Evolutionary conservation across 306 rosid species (phyloP).

Genomic region (Cajanus cajan): DNA sequence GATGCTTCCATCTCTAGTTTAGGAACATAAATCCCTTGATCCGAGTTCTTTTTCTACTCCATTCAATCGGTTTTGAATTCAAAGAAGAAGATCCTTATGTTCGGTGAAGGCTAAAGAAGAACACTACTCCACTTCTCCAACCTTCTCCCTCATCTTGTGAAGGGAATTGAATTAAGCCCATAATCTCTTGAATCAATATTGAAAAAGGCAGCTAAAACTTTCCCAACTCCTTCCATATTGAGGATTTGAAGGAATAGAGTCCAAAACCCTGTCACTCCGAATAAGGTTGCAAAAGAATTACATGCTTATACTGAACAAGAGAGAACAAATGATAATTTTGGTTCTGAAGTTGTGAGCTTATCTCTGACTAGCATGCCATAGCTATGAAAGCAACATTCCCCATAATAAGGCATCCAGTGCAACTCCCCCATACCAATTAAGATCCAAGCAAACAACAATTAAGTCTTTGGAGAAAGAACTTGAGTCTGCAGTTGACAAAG

Average conservation of each 20-base stretch:
- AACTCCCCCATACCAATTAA: slow-evolving; percentile 82
- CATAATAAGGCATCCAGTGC: slow-evolving; percentile 60
- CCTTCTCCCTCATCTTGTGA: neutral
- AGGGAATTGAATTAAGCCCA: slow-evolving; percentile 41
- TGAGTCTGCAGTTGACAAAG: slow-evolving; percentile 63
- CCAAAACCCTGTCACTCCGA: slow-evolving; percentile 30
- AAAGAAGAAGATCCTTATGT: no score
- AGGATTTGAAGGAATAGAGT: slow-evolving; percentile 62
- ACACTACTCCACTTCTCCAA: no score
- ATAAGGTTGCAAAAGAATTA: slow-evolving; percentile 35
- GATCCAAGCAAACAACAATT: slow-evolving; percentile 66
- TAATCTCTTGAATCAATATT: slow-evolving; percentile 76
- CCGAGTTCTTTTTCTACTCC: no score
- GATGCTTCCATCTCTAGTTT: no score
- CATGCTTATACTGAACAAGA: slow-evolving; percentile 38
- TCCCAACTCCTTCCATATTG: slow-evolving; percentile 90
- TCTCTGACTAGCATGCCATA: slow-evolving; percentile 46
- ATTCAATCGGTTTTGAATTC: no score
- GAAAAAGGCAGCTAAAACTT: slow-evolving; percentile 79
- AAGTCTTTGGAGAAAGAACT: slow-evolving; percentile 93
- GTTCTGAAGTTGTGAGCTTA: slow-evolving; percentile 42
- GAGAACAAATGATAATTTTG: slow-evolving; percentile 35
- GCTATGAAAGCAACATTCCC: slow-evolving; percentile 33
- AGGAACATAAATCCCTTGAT: no score
- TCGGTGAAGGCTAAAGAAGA: no score